A percentile compares a stretch with the other conserved stretches of the same genome.
phyloP scores from a whole-genome alignment of 345 rosid species.

The Trapa incisa region DNA sequence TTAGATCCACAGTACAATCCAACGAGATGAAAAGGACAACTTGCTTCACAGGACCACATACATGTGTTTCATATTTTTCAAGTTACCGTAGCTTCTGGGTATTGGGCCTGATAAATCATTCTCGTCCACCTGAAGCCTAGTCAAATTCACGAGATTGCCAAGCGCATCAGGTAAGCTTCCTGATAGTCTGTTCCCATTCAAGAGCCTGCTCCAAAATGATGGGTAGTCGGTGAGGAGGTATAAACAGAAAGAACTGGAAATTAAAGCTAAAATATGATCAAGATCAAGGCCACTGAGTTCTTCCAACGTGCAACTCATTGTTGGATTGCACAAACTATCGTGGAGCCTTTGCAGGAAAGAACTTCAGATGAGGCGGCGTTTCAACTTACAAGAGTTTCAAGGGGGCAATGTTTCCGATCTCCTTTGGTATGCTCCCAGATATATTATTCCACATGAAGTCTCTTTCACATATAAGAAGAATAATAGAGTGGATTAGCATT shows the following conservation, averaged over 20 bases:
- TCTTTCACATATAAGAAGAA: conserved; percentile 23
- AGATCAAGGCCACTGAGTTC: no score
- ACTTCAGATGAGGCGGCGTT: neutral
- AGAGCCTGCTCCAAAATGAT: conserved; percentile 46
- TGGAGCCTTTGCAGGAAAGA: no score
- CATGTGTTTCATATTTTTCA: conserved; percentile 52
- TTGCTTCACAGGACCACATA: conserved; percentile 32
- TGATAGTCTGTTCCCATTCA: conserved; percentile 75
- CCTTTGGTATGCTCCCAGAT: conserved; percentile 72
- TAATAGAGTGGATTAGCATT: conserved; percentile 7
- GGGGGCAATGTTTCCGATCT: conserved; percentile 64
- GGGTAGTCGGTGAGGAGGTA: no score
- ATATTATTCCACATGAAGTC: conserved; percentile 90
- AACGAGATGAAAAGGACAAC: conserved; percentile 3
- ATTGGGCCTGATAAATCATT: conserved; percentile 64
- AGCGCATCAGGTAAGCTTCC: conserved; percentile 81
- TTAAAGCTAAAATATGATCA: no score
- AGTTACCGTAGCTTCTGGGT: conserved; percentile 60
- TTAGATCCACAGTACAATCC: conserved; percentile 3
- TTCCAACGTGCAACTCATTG: no score
- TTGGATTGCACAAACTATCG: no score
- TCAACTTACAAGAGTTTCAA: conserved; percentile 67
- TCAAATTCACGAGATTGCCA: conserved; percentile 39
- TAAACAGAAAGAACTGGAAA: no score
- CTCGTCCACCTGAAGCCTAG: conserved; percentile 70